Percentiles rank a stretch among this genome's conserved stretches.
Evolutionary conservation across 2,329 filamentous ascomycete genomes (phyloP).

Genomic region (Cladosporium sp.): DNA sequence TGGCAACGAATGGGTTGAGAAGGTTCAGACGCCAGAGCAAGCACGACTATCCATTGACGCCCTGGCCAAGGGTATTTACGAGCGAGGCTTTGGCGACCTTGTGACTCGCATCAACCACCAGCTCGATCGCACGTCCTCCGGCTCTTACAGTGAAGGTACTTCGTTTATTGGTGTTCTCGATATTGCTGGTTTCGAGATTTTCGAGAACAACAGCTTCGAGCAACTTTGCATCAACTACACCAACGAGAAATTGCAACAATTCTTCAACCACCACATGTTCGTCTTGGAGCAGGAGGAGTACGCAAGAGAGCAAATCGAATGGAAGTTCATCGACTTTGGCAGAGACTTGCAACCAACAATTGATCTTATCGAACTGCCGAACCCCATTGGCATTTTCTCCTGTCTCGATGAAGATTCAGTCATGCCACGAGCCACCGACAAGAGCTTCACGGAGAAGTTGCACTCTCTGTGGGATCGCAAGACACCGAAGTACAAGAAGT

Average conservation of each 20-base stretch:
- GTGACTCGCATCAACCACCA: conserved; percentile 89
- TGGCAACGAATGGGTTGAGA: conserved; percentile 96
- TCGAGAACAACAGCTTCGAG: conserved; percentile 99
- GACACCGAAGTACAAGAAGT: conserved; percentile 85
- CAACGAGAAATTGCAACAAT: conserved; percentile 98
- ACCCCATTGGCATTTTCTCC: conserved; percentile 98
- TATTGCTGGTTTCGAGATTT: conserved; percentile 99
- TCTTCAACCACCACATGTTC: conserved; percentile 99
- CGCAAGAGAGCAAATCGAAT: conserved; percentile 91
- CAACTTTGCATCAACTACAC: conserved; percentile 99
- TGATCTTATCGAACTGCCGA: conserved; percentile 90
- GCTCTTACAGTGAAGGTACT: conserved; percentile 78
- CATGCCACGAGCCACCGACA: conserved; percentile 98
- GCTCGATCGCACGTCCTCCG: conserved; percentile 68
- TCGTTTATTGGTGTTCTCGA: conserved; percentile 97
- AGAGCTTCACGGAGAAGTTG: conserved; percentile 96
- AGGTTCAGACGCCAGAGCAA: conserved; percentile 95
- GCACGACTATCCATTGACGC: conserved; percentile 87
- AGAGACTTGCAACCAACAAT: conserved; percentile 96
- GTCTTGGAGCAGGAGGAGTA: conserved; percentile 99
- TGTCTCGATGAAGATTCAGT: conserved; percentile 97
- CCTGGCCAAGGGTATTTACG: conserved; percentile 94
- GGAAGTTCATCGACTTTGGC: conserved; percentile 99
- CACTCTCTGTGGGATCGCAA: conserved; percentile 96
- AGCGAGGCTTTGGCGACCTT: conserved; percentile 89